Evolutionary conservation across 257 asterid species (phyloP), one percentile per base, ranked within the genome.

Genomic region (Jacaranda copaia): DNA sequence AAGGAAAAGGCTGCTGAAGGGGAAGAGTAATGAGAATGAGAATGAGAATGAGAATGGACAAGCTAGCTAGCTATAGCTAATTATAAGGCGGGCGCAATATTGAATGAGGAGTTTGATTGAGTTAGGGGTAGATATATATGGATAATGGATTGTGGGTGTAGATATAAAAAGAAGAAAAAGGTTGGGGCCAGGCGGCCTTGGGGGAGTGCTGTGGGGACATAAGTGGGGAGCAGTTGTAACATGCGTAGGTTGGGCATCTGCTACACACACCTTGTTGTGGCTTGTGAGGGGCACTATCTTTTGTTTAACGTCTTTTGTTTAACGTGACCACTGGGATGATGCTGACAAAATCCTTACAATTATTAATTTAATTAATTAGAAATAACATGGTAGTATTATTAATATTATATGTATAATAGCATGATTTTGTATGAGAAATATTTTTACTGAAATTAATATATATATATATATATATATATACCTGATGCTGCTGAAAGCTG

Each of bases 161-260:
- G 10, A 49, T 1, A 8, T 2, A 18, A 43, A 13, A 16, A 32
- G 10, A 46, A 10, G 18, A 61, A 43, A n/a, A 19, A 59, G 3
- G 10, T 3, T 42, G 42, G 15, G 51, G 11, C 8, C 19, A 6
- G 19, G 53, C 32, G 43, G 57, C 32, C 32, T 25, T 25, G 65
- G 3, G 46, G 38, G 74, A 72, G 49, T 12, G 3, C 13, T 2
- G 64, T 19, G 6, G 64, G 39, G 64, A 8, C 64, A 58, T 58
- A 38, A 9, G 64, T 19, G 4, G 40, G 69, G 68, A 46, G 79
- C 84, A 84, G 80, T 79, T 64, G 91, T 72, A 86, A 88, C 96
- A 85, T 88, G 93, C 89, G 72, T 81, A 72, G 83, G 86, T 84
- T 87, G 84, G 86, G 82, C 76, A 84, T 78, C 86, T 83, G 86